Evolutionary conservation across 2,329 filamentous ascomycete species (phyloP).

Genomic region (Trichoderma atrobrunneum): DNA sequence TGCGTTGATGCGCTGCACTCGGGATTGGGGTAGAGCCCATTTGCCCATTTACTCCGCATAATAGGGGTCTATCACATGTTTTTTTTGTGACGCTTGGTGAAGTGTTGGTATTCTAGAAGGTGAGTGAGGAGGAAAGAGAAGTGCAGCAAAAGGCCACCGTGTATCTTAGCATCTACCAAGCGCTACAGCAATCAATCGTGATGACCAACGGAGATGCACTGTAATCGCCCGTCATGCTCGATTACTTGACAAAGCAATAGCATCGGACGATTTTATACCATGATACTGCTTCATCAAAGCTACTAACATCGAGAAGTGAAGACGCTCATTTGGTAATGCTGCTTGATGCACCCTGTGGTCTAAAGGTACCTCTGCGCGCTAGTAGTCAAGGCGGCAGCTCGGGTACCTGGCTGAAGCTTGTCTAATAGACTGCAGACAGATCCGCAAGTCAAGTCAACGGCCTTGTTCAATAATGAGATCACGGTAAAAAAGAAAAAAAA

Average conservation of each 20-base stretch:
- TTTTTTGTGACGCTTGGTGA: not conserved
- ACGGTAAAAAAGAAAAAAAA: not conserved
- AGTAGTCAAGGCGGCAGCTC: not conserved
- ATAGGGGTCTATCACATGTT: constrained; percentile 11
- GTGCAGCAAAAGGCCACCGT: not conserved
- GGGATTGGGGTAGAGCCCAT: not conserved
- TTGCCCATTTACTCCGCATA: constrained; percentile 9
- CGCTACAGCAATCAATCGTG: not conserved
- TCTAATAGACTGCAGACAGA: not conserved
- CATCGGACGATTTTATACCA: not conserved
- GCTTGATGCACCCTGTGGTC: not conserved
- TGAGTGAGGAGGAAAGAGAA: not conserved
- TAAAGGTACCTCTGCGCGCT: not conserved
- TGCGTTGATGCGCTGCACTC: not conserved
- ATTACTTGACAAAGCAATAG: not conserved
- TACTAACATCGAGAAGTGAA: not conserved
- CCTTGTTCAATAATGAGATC: not conserved
- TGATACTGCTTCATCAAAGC: not conserved
- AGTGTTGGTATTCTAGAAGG: not conserved
- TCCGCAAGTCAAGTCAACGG: not conserved
- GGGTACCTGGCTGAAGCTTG: not conserved
- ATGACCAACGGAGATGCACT: not conserved
- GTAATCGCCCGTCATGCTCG: not conserved
- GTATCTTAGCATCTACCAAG: not conserved
- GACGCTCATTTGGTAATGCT: not conserved